Base-by-base conservation (phyloP, 116 monocot species). In the Iris pallida region DNA sequence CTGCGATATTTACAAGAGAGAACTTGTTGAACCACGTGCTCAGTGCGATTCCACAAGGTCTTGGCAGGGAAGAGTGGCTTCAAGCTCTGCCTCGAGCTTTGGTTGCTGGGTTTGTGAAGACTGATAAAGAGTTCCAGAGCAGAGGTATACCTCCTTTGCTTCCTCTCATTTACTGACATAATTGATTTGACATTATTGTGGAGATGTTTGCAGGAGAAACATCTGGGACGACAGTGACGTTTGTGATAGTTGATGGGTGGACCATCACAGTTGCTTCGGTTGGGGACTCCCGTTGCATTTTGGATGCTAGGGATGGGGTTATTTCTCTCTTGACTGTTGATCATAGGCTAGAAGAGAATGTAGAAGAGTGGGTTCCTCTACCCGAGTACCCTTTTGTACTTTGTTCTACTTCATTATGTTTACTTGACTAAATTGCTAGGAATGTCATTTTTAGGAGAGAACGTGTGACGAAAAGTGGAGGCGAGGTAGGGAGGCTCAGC, bases 161-260 rank as follows among this genome's bases (percentile, higher is more conserved):
- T 41, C 41, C 2, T 59, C 30, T 59, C 41, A 41, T 40, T 17
- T 12, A 12, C 14, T 7, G 3, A 59, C 16, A 14, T 63, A 2
- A 8, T 59, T 20, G 55, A 41, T 61, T 61, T 61, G 8, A 12
- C 19, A 42, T 61, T 61, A 7, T 58, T 17, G 9, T 55, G 59
- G 42, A 5, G 15, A 67, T 67, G 9, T 57, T 68, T 57, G 44
- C 79, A 96, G 96, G 96, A 17, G 89, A 89, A 81, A 85, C 92
- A 45, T 96, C 96, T 49, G 96, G 96, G 43, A 96, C 96, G n/a
- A 96, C 96, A 45, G 96, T 73, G n/a, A 96, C 96, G 53, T 92
- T 96, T 71, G 92, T 96, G 41, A 89, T 96, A 55, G 83, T 96
- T 71, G 96, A 96, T 73, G 85, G 92, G 9, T 92, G 92, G 96